These are phyloP conservation scores for Elsinoe necatrix DNA, from an alignment of 2,329 filamentous ascomycete genomes.

Conservation along the genomic window DNA sequence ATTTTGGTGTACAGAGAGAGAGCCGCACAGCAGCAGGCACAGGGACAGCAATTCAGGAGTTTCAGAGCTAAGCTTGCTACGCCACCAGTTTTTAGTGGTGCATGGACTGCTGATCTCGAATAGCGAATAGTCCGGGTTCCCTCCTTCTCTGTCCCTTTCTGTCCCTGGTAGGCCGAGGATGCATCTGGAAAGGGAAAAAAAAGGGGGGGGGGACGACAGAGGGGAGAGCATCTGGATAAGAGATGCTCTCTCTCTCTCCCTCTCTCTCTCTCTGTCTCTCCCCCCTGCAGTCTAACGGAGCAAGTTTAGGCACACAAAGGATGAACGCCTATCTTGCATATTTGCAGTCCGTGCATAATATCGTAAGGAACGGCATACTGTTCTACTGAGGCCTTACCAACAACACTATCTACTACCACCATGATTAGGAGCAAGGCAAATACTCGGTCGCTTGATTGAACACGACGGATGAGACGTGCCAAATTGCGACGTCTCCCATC, in stretches of 20 bases:
- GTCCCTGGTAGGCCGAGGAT: background rate
- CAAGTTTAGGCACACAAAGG: background rate
- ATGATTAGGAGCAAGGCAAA: too few species aligned
- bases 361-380: background rate
- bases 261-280: background rate
- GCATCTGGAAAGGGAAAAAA: background rate
- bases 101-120: background rate
- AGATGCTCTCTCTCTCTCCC: too few species aligned
- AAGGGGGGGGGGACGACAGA: too few species aligned
- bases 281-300: background rate
- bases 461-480: background rate
- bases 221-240: too few species aligned
- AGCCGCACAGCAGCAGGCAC: background rate
- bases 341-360: background rate
- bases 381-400: background rate
- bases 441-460: background rate
- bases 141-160: background rate
- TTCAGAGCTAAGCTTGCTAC: conserved; percentile 2
- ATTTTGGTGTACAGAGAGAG: background rate
- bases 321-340: conserved; percentile 4
- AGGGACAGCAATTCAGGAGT: background rate
- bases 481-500: background rate
- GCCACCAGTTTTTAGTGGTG: background rate
- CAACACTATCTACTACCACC: background rate
- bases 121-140: background rate